These are phyloP conservation scores for Elaeis guineensis DNA, from an alignment of 176 grass and related monocot genomes.

Conservation along the genomic window DNA sequence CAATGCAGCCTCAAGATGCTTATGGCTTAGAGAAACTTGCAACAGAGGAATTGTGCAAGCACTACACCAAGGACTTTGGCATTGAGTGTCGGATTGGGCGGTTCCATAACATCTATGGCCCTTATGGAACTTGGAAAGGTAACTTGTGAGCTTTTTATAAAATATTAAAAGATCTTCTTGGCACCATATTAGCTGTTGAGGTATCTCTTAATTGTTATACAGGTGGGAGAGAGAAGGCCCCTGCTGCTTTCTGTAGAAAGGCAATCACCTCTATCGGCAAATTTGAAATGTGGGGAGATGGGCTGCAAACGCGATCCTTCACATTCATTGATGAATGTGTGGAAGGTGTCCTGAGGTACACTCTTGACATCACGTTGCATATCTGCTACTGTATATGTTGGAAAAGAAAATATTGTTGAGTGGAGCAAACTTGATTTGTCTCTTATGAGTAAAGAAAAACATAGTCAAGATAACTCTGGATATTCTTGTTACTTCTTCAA, in stretches of 20 bases:
- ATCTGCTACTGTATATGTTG: no score
- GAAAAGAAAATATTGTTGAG: no score
- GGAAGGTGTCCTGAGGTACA: conserved; percentile 22
- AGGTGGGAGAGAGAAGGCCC: conserved; percentile 21
- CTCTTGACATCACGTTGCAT: no score
- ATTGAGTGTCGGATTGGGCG: conserved; percentile 20
- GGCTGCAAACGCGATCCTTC: conserved; percentile 19
- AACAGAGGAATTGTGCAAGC: conserved; percentile 42
- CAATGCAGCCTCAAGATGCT: conserved; percentile 13
- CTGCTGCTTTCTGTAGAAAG: conserved; percentile 19
- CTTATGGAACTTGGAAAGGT: conserved; percentile 24
- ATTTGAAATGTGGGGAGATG: conserved; percentile 24
- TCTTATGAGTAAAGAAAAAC: background rate
- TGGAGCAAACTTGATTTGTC: no score
- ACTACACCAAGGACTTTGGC: conserved; percentile 69
- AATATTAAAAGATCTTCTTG: no score
- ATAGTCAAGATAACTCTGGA: background rate
- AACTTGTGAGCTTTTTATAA: background rate
- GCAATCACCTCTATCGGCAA: conserved; percentile 7
- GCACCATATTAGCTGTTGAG: no score
- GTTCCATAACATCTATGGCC: conserved; percentile 20
- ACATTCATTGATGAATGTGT: conserved; percentile 23
- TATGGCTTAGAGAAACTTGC: conserved; percentile 16
- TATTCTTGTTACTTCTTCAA: background rate
- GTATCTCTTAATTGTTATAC: background rate